phyloP scores from a whole-genome alignment of 2,329 filamentous ascomycete genomes.

The Hypoxylon sp. region DNA sequence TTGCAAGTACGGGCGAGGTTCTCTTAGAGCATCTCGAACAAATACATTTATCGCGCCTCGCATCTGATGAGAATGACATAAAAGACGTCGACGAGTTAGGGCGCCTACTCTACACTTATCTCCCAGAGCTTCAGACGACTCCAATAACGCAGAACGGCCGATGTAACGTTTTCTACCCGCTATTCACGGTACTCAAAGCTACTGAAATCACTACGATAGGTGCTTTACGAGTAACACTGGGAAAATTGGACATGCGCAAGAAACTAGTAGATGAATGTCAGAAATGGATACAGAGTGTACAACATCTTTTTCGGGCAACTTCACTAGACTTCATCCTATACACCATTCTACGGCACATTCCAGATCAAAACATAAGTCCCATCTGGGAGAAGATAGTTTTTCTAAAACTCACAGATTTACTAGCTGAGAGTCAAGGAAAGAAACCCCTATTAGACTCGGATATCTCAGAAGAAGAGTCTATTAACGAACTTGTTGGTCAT shows the following conservation, averaged over 20 bases:
- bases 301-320: background rate
- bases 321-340: background rate
- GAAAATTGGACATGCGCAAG: background rate
- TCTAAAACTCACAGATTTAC: background rate
- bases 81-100: background rate
- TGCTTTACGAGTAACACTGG: background rate
- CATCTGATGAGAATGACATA: background rate
- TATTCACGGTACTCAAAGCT: background rate
- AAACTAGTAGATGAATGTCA: background rate
- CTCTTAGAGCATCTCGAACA: background rate
- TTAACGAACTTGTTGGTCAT: too few species aligned
- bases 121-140: background rate
- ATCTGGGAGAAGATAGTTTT: background rate
- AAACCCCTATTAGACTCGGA: too few species aligned
- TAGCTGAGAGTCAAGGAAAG: background rate
- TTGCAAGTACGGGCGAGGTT: background rate
- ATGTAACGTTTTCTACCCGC: background rate
- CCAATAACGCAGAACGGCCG: background rate
- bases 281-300: background rate
- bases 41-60: background rate
- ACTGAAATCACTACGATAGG: background rate
- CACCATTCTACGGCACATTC: background rate
- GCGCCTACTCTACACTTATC: background rate
- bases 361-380: background rate
- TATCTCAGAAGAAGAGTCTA: too few species aligned